These are phyloP conservation scores for Aspergillus spinulosporus DNA, from an alignment of 2,329 filamentous ascomycete species.

Conservation along the genomic window DNA sequence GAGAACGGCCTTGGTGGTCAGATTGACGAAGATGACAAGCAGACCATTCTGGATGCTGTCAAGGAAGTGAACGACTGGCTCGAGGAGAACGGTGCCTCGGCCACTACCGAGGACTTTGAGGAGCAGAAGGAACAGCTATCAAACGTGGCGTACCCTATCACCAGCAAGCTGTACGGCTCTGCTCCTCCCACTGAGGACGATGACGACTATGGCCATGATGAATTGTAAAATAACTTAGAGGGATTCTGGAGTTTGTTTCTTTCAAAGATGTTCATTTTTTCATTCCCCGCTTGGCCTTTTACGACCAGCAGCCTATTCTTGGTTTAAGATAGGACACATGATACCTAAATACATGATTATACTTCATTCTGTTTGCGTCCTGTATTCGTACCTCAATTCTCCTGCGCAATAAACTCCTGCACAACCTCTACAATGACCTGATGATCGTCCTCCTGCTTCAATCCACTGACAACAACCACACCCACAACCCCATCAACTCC, in stretches of 20 bases:
- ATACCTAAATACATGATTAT: slow-evolving; percentile 19
- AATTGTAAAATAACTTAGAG: slow-evolving; percentile 64
- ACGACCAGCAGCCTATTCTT: slow-evolving; percentile 14
- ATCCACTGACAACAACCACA: slow-evolving; percentile 71
- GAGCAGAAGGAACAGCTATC: slow-evolving; percentile 99
- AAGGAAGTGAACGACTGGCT: slow-evolving; percentile 98
- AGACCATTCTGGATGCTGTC: slow-evolving; percentile 89
- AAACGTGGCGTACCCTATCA: slow-evolving; percentile 96
- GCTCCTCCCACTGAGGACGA: slow-evolving; percentile 66
- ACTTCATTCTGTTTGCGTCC: neutral
- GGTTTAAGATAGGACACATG: slow-evolving; percentile 17
- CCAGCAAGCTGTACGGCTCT: slow-evolving; percentile 88
- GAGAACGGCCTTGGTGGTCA: slow-evolving; percentile 96
- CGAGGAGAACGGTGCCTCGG: slow-evolving; percentile 85
- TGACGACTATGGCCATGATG: slow-evolving; percentile 69
- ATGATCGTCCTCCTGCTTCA: slow-evolving; percentile 77
- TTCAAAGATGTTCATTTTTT: slow-evolving; percentile 18
- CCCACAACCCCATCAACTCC: slow-evolving; percentile 75
- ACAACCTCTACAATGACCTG: slow-evolving; percentile 71
- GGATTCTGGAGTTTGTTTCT: slow-evolving; percentile 38
- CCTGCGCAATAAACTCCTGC: slow-evolving; percentile 47
- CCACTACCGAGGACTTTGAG: slow-evolving; percentile 90
- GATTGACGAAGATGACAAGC: slow-evolving; percentile 98
- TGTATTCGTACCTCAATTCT: neutral
- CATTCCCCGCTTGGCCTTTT: slow-evolving; percentile 3